phyloP scores from a whole-genome alignment of 805 yeast genomes.

The Candida boidinii region DNA sequence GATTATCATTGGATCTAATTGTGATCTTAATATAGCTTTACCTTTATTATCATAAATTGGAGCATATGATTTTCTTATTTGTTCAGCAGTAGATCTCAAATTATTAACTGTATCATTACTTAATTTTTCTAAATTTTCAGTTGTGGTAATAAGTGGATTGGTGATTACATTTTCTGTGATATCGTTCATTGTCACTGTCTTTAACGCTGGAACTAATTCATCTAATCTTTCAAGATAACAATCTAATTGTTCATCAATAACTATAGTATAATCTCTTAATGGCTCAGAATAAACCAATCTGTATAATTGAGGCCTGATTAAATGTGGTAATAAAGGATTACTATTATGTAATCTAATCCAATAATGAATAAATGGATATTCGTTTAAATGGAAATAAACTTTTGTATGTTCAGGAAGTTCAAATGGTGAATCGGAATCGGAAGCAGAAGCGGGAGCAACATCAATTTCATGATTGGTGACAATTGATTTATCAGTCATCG shows the following conservation, averaged over 20 bases:
- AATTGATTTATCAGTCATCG: not conserved
- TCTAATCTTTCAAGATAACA: slow-evolving; percentile 51
- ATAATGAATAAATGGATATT: slow-evolving; percentile 37
- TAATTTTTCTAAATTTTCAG: slow-evolving; percentile 30
- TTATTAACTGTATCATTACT: slow-evolving; percentile 22
- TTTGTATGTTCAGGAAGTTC: slow-evolving; percentile 17
- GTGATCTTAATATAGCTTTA: slow-evolving; percentile 53
- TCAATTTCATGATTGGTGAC: no score
- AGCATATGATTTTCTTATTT: slow-evolving; percentile 39
- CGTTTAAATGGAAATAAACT: slow-evolving; percentile 32
- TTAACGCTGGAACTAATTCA: slow-evolving; percentile 45
- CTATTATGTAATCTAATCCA: slow-evolving; percentile 20
- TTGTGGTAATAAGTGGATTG: slow-evolving; percentile 45
- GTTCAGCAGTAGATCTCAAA: slow-evolving; percentile 23
- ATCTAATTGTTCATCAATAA: slow-evolving; percentile 46
- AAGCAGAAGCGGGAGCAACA: no score
- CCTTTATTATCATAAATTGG: slow-evolving; percentile 51
- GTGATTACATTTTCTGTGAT: slow-evolving; percentile 39
- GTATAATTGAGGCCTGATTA: slow-evolving; percentile 15
- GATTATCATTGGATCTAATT: slow-evolving; percentile 50
- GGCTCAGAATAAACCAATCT: slow-evolving; percentile 16
- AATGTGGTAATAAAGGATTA: slow-evolving; percentile 19
- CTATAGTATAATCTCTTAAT: slow-evolving; percentile 12
- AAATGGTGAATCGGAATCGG: slow-evolving; percentile 1
- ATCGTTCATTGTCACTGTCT: slow-evolving; percentile 42